Conservation (phyloP, 192 early-diverging fungal genomes). For the Jimgerdemannia lactiflua region DNA sequence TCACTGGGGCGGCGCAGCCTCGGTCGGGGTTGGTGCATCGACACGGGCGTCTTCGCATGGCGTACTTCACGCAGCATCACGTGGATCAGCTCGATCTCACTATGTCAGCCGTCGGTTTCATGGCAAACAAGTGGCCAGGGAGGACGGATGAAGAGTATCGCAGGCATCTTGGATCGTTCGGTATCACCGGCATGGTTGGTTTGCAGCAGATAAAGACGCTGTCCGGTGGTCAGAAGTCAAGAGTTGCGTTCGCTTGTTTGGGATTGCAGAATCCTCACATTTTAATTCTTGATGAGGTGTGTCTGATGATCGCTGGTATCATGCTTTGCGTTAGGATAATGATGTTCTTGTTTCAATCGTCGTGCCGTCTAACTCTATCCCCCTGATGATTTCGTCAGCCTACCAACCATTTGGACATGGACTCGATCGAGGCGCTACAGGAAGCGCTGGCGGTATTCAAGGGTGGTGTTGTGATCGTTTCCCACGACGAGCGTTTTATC, state of each 20-base stretch:
- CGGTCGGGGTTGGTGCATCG: conserved; percentile 77
- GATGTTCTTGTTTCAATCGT: not conserved
- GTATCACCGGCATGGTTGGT: conserved; percentile 94
- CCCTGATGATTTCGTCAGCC: conserved; percentile 46
- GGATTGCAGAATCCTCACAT: conserved; percentile 89
- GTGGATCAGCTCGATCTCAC: conserved; percentile 95
- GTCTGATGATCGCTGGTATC: not conserved
- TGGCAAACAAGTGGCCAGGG: conserved; percentile 87
- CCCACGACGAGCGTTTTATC: conserved; percentile 98
- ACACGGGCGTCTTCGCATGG: conserved; percentile 91
- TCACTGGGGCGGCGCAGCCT: conserved; percentile 85
- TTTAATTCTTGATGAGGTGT: conserved; percentile 92
- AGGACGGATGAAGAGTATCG: conserved; percentile 96
- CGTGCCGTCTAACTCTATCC: not conserved
- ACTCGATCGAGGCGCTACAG: conserved; percentile 93
- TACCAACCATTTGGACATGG: conserved; percentile 88
- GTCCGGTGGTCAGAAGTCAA: conserved; percentile 95
- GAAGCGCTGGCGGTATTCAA: conserved; percentile 82
- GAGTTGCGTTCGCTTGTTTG: conserved; percentile 97
- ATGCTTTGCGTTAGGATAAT: not conserved
- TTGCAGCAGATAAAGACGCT: conserved; percentile 93
- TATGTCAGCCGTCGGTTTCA: conserved; percentile 80
- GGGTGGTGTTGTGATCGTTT: conserved; percentile 95
- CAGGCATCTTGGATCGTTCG: conserved; percentile 89
- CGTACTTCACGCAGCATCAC: conserved; percentile 96